Percentiles rank a stretch among this genome's conserved stretches.
These are phyloP conservation scores for Botrytis sinoallii DNA, from an alignment of 2,329 filamentous ascomycete genomes.

Conservation along the genomic window DNA sequence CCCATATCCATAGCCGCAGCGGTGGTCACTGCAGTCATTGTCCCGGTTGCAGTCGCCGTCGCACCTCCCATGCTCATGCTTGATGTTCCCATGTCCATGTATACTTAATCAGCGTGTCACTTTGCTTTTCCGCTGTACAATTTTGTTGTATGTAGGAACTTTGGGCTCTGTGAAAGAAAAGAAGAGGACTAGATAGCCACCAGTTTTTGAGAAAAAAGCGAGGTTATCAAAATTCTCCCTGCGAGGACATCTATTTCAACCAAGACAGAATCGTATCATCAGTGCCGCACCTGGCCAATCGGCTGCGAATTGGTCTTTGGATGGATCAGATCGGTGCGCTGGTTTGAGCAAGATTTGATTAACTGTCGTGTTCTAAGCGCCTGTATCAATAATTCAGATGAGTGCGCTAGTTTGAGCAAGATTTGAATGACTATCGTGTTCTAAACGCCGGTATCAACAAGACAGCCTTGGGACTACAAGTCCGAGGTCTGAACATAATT, in stretches of 20 bases:
- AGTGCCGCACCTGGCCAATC: not conserved
- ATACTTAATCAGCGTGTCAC: not conserved
- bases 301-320: not conserved
- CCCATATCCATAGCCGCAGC: not conserved
- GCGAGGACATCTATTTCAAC: not conserved
- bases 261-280: not conserved
- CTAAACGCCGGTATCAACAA: not conserved
- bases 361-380: no score
- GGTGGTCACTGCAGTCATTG: not conserved
- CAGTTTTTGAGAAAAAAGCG: not conserved
- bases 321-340: not conserved
- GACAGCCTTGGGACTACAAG: not conserved
- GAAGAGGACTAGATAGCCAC: not conserved
- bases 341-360: not conserved
- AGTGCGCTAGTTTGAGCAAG: not conserved
- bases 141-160: not conserved
- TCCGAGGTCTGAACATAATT: not conserved
- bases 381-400: no score
- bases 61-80: not conserved
- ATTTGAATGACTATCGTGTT: not conserved
- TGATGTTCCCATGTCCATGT: not conserved
- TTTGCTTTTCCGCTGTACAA: not conserved
- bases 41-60: not conserved
- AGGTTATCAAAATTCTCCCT: not conserved
- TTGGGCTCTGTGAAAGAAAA: not conserved